phyloP scores from a whole-genome alignment of 1,139 yeast species.

The Suhomyces terraborum region DNA sequence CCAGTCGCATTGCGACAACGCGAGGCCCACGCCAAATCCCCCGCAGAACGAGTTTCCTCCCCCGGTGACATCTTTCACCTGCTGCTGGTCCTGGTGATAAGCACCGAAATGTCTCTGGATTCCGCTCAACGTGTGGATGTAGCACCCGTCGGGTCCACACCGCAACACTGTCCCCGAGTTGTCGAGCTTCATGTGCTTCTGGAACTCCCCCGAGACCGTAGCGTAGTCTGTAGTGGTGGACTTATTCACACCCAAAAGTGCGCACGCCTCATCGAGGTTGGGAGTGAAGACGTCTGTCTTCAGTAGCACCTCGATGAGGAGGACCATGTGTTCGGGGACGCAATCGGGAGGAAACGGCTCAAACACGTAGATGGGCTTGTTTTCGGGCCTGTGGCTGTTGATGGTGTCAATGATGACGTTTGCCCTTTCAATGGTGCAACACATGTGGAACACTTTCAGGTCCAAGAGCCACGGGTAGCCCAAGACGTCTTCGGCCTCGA shows the following conservation, averaged over 20 bases:
- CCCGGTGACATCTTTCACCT: slow-evolving; percentile 87
- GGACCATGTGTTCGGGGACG: slow-evolving; percentile 45
- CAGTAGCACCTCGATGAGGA: slow-evolving; percentile 44
- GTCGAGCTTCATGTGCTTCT: slow-evolving; percentile 37
- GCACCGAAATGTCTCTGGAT: slow-evolving; percentile 60
- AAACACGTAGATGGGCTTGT: slow-evolving; percentile 57
- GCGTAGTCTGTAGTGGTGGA: slow-evolving; percentile 28
- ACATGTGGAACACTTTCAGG: slow-evolving; percentile 63
- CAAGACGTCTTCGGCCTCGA: slow-evolving; percentile 61
- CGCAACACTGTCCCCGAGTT: slow-evolving; percentile 59
- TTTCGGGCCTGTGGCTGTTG: slow-evolving; percentile 13
- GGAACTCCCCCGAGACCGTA: slow-evolving; percentile 44
- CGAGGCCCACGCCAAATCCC: slow-evolving; percentile 66
- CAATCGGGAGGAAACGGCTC: slow-evolving; percentile 89
- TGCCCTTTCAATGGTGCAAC: slow-evolving; percentile 72
- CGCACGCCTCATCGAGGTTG: slow-evolving; percentile 79
- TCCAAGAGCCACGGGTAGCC: slow-evolving; percentile 33
- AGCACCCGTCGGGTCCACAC: slow-evolving; percentile 72
- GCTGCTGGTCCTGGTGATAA: slow-evolving; percentile 55
- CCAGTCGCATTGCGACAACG: slow-evolving; percentile 51
- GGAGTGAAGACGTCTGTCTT: slow-evolving; percentile 72
- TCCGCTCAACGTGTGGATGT: slow-evolving; percentile 22
- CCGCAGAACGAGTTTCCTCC: slow-evolving; percentile 93
- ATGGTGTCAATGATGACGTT: slow-evolving; percentile 44
- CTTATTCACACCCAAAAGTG: slow-evolving; percentile 42